These are phyloP conservation scores for Annona squamosa DNA, from an alignment of 164 flowering plant species.

Conservation along the genomic window DNA sequence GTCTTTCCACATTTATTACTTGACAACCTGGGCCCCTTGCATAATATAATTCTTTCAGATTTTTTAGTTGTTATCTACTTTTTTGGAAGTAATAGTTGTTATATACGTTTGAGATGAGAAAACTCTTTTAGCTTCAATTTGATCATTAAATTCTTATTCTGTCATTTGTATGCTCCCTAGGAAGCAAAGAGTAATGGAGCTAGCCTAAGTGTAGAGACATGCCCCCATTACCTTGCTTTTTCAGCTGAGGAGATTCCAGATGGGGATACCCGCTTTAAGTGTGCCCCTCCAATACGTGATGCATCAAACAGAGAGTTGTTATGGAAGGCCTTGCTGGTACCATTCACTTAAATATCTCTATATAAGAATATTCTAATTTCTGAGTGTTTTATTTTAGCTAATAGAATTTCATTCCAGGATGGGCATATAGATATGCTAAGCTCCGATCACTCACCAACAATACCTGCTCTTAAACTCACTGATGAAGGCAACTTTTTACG, in stretches of 20 bases:
- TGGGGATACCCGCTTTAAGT: constrained; percentile 95
- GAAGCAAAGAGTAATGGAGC: constrained; percentile 71
- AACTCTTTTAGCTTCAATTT: not conserved
- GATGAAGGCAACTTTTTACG: constrained; percentile 76
- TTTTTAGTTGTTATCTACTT: too few relatives aligned
- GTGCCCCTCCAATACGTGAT: constrained; percentile 92
- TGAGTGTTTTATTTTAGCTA: not conserved
- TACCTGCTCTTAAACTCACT: constrained; percentile 73
- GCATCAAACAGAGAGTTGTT: constrained; percentile 61
- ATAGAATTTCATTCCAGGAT: constrained; percentile 37
- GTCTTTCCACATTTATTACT: not conserved
- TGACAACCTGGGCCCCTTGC: not conserved
- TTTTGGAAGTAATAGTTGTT: not conserved
- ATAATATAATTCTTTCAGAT: not conserved
- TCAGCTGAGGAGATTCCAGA: constrained; percentile 85
- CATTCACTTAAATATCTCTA: not conserved
- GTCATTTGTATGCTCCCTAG: constrained; percentile 24
- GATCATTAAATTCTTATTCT: not conserved
- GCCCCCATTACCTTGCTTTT: constrained; percentile 94
- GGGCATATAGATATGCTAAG: constrained; percentile 88
- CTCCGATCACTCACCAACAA: constrained; percentile 95
- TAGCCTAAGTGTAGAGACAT: constrained; percentile 86
- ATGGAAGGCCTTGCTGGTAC: constrained; percentile 75
- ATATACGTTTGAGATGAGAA: not conserved
- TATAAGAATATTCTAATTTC: not conserved